Base-by-base conservation (phyloP, 2,329 filamentous ascomycete species). In the Cladophialophora chaetospira region DNA sequence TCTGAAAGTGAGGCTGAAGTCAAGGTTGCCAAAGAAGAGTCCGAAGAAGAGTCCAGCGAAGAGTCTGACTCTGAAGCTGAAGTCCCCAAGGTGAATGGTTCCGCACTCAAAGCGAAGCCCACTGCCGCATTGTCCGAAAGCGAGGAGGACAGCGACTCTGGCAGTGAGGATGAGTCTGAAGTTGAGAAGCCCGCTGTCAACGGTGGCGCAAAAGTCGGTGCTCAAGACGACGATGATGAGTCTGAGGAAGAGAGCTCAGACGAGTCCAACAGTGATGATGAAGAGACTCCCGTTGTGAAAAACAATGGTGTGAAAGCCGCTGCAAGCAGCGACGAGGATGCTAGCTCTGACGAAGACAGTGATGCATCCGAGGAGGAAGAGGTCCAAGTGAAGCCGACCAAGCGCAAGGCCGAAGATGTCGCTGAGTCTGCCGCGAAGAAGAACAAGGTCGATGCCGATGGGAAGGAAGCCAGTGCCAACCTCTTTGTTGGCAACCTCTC, bases 401-500 rank as follows among this genome's bases (percentile, higher is more conserved):
- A 79, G 71, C 77, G 77, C 67, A 80, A 79, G 72, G 76, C 77
- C 21, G 73, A 79, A 55, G 70, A 73, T 8, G 76, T 77, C 44
- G 66, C 71, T 1, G 68, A 70, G 10, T 61, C 76, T 35, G 67
- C 67, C 28, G 67, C 75, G 50, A 80, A 81, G 72, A 89, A 91
- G 81, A 77, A 79, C 70, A 75, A 71, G 58, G 72, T 72, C 29
- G 73, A 73, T 49, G 78, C 72, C 58, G 46, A 23, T 3, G 73
- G 71, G 52, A 70, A 67, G 63, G 73, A 79, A 57, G 73, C 78
- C 68, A 78, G 79, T 28, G 63, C 70, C 65, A 96, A 91, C 68
- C 85, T 97, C 52, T 97, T 96, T 74, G 85, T 91, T 64, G 92
- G 92, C 66, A 93, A 91, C 79, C 81, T 97, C 63, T 91, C 89